Evolutionary conservation across 2,329 filamentous ascomycete species (phyloP), one percentile per base, ranked within the genome.

Genomic region (Beauveria varroae): DNA sequence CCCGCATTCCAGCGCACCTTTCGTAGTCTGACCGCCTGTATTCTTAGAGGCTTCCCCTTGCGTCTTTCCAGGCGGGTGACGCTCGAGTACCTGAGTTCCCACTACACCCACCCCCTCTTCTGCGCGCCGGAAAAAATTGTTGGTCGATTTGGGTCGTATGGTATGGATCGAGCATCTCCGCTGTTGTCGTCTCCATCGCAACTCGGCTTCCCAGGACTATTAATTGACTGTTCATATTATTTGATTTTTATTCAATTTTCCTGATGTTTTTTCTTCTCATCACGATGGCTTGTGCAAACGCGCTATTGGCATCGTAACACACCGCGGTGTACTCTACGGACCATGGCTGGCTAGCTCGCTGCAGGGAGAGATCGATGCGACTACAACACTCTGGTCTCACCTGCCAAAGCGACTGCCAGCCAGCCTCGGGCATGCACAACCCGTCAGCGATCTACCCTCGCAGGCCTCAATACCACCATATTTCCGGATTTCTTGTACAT

Each of bases 121-220:
- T 26, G 22, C 28, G 28, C 30, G 28, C 22, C 34, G 37, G 30
- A 16, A 37, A 50, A 49, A 57, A 26, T 57, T 44, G 43, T 49
- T 57, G 16, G 30, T 57, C 55, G 55, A 57, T 57, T 57, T 56
- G 41, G 26, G 40, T 57, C 55, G 55, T 57, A 50, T 40, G 44
- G 41, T 49, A 57, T 57, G 55, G 55, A 57, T 57, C 55, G 55
- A 55, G 55, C 44, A 50, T 57, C 30, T 50, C 55, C 55, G 55
- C 41, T 56, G 9, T 57, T 57, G 18, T 18, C 16, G 43, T 28
- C 54, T 37, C 54, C 54, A 57, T 57, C 43, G 28, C 28, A 40
- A 40, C 50, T 52, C n/a, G 50, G 26, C 24, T 8, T 50, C 12
- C 24, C 8, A 47, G 10, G 10, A 44, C 40, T 55, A 56, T 34